These are phyloP conservation scores for Musa troglodytarum DNA, from an alignment of 176 grass and related monocot species.

Conservation along the genomic window DNA sequence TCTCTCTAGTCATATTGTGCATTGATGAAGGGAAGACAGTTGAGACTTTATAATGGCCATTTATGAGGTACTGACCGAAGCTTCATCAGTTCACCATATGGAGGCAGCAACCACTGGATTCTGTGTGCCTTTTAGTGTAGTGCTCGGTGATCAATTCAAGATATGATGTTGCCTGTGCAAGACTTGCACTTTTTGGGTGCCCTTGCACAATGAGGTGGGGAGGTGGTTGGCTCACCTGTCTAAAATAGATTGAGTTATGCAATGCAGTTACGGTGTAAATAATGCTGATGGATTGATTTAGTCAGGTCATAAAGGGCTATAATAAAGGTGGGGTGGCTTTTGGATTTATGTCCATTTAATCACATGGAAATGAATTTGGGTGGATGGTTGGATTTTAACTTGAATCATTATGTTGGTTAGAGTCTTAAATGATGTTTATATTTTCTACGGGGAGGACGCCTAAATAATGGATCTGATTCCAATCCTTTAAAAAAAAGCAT, in stretches of 20 bases:
- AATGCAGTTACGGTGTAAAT: background rate
- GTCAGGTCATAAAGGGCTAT: constrained; percentile 1
- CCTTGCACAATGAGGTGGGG: background rate
- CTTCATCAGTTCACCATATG: background rate
- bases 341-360: background rate
- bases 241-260: background rate
- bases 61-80: background rate
- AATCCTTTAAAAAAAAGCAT: too few relatives aligned
- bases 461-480: too few relatives aligned
- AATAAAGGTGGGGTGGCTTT: background rate
- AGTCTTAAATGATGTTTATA: background rate
- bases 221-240: background rate
- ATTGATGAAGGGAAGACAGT: constrained; percentile 4
- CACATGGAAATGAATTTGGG: background rate
- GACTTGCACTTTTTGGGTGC: background rate
- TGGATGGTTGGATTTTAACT: background rate
- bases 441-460: background rate
- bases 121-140: background rate
- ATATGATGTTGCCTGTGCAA: background rate
- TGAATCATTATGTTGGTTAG: background rate
- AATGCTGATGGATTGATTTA: background rate
- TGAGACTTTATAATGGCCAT: background rate
- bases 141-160: background rate
- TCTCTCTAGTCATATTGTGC: background rate
- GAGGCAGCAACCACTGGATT: background rate